Base-by-base conservation (phyloP, 768 basidiomycete genomes). In the Cystofilobasidium bisporidii region DNA sequence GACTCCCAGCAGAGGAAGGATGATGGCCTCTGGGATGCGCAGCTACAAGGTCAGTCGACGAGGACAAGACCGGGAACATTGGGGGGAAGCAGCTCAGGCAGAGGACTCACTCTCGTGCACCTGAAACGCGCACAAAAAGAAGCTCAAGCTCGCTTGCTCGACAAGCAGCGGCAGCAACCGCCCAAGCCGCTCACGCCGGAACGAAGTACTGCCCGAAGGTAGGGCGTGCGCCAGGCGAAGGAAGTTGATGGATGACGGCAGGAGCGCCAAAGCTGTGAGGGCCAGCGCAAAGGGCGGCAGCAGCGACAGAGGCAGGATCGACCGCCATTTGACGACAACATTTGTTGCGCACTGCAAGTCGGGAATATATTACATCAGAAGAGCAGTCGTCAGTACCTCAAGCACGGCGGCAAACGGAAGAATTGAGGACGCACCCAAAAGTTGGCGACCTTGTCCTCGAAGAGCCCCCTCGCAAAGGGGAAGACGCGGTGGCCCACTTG, bases 51-150 rank as follows among this genome's bases (percentile, higher is more conserved):
- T 50, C 10, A 50, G 48, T 50, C n/a, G 48, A 50, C 9, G 12
- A 50, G 9, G 48, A 50, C 24, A 8, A 10, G 22, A n/a, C 20
- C 48, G 40, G 40, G 40, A 41, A 41, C 10, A 41, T 9, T 9
- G 40, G 40, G 17, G 17, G 40, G 40, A 17, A 9, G 40, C 40
- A 41, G 17, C 40, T 17, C 40, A 20, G 47, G 24, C 10, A 17
- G n/a, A 32, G 5, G 32, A 56, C 28, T 18, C 53, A 56, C 53
- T 97, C 77, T 97, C 93, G 76, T 96, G 93, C 45, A 93, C 92
- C 73, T 96, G 92, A 77, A 94, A 94, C 9, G 91, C 92, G 79
- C 94, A 93, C 38, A 97, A 80, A 79, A 94, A 97, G 82, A 97
- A 96, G 12, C 91, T 87, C 81, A 97, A 83, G 0, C 48, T 48